Conservation (phyloP, 495 filamentous ascomycete genomes). For the Tetracladium setigerum region DNA sequence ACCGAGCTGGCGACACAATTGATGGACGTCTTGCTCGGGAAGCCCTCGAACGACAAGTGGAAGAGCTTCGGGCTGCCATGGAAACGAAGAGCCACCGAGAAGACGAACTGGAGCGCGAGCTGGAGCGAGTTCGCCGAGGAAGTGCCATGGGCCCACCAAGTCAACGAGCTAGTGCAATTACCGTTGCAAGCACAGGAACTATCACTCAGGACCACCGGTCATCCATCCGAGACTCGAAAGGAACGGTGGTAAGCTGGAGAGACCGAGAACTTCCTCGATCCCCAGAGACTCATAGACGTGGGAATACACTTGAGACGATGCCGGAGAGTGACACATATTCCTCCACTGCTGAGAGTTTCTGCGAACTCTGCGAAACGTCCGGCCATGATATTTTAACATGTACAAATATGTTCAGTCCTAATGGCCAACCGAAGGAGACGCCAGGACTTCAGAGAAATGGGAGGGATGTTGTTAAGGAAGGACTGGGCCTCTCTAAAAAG, state of each 20-base stretch:
- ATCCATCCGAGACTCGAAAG: slow-evolving; percentile 51
- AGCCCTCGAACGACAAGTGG: slow-evolving; percentile 69
- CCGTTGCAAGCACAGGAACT: slow-evolving; percentile 39
- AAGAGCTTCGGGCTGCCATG: slow-evolving; percentile 61
- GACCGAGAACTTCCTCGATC: slow-evolving; percentile 26
- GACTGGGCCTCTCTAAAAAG: slow-evolving; percentile 32
- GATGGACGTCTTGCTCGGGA: slow-evolving; percentile 47
- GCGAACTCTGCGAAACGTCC: slow-evolving; percentile 90
- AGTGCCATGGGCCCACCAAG: slow-evolving; percentile 20
- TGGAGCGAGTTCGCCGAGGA: slow-evolving; percentile 55
- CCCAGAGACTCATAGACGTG: slow-evolving; percentile 36
- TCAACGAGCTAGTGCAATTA: slow-evolving; percentile 43
- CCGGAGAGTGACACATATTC: slow-evolving; percentile 67
- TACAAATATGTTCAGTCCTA: slow-evolving; percentile 71
- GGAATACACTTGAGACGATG: slow-evolving; percentile 46
- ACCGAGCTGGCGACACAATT: slow-evolving; percentile 39
- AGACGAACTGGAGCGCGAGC: slow-evolving; percentile 84
- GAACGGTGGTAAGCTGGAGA: slow-evolving; percentile 44
- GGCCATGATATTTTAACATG: slow-evolving; percentile 93
- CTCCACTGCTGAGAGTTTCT: slow-evolving; percentile 76
- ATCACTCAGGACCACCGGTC: slow-evolving; percentile 35
- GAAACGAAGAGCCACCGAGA: slow-evolving; percentile 69
- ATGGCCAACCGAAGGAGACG: slow-evolving; percentile 20
- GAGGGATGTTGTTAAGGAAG: slow-evolving; percentile 38
- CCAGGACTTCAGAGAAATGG: slow-evolving; percentile 25